Conservation (phyloP, 345 rosid genomes). For the Moricandia moricandioides region DNA sequence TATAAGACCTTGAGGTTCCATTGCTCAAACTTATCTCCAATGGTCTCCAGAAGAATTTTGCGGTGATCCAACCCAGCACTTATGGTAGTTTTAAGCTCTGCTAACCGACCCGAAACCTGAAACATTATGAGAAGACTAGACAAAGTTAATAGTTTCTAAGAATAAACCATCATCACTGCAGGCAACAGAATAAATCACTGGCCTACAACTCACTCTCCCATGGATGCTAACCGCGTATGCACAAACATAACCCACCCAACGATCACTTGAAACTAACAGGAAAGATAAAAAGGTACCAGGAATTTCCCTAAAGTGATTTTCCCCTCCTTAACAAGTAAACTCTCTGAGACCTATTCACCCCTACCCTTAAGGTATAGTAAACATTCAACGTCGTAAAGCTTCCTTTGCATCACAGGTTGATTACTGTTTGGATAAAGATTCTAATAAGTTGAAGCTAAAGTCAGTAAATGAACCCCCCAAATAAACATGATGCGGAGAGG, state of each 20-base stretch:
- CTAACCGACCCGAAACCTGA: slow-evolving; percentile 70
- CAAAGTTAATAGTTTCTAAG: slow-evolving; percentile 1
- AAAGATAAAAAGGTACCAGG: slow-evolving; percentile 7
- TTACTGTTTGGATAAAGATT: not conserved
- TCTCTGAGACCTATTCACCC: not conserved
- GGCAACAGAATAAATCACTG: slow-evolving; percentile 9
- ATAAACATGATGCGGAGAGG: slow-evolving; percentile 5
- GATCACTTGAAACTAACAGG: not conserved
- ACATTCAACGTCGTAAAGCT: not conserved
- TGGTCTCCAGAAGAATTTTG: slow-evolving; percentile 59
- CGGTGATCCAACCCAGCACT: slow-evolving; percentile 68
- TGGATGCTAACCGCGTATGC: not conserved
- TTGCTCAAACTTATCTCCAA: slow-evolving; percentile 74
- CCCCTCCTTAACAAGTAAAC: not conserved
- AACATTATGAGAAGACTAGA: slow-evolving; percentile 18
- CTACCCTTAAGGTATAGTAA: slow-evolving; percentile 2
- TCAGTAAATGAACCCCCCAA: not conserved
- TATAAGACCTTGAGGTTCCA: slow-evolving; percentile 68
- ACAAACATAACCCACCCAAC: slow-evolving; percentile 12
- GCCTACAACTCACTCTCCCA: slow-evolving; percentile 10
- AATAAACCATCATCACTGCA: not conserved
- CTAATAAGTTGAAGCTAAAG: not conserved
- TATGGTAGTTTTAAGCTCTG: slow-evolving; percentile 75
- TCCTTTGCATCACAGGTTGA: slow-evolving; percentile 7
- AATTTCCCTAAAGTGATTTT: slow-evolving; percentile 1